These are phyloP conservation scores for Pterocarpus macrocarpus DNA, from an alignment of 306 rosid genomes.

Conservation along the genomic window DNA sequence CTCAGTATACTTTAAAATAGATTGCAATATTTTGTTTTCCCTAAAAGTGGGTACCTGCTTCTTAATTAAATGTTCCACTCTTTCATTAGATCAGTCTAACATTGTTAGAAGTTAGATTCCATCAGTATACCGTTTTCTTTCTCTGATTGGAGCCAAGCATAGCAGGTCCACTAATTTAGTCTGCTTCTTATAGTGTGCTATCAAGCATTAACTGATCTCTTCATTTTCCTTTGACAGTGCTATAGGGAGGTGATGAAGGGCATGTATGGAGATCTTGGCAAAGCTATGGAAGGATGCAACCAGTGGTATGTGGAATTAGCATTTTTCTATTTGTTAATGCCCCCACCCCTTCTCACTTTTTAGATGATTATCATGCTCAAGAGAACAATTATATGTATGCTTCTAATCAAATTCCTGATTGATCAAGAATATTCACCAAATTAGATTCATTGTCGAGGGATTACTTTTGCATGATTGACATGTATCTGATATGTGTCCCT, in stretches of 20 bases:
- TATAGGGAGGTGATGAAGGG: conserved; percentile 82
- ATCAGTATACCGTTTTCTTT: conserved; percentile 29
- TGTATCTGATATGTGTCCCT: neutral
- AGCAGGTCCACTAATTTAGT: conserved; percentile 26
- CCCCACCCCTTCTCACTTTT: neutral
- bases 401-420: conserved; percentile 16
- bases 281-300: conserved; percentile 86
- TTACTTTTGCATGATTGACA: conserved; percentile 12
- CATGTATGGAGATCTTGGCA: conserved; percentile 88
- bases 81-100: conserved; percentile 3
- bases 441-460: conserved; percentile 1
- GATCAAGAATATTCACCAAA: neutral
- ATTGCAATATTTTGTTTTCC: neutral
- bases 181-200: conserved; percentile 4
- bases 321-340: conserved; percentile 30
- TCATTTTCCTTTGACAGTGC: conserved; percentile 61
- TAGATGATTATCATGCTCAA: neutral
- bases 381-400: conserved; percentile 10
- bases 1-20: conserved; percentile 3
- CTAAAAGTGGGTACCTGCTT: neutral
- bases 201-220: neutral
- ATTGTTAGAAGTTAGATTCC: neutral
- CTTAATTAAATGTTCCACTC: neutral
- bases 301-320: conserved; percentile 70
- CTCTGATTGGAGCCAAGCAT: conserved; percentile 25